Percentiles rank a stretch among this genome's conserved stretches.
Evolutionary conservation across 805 yeast genomes (phyloP).

Genomic region (Torulaspora microellipsoides): DNA sequence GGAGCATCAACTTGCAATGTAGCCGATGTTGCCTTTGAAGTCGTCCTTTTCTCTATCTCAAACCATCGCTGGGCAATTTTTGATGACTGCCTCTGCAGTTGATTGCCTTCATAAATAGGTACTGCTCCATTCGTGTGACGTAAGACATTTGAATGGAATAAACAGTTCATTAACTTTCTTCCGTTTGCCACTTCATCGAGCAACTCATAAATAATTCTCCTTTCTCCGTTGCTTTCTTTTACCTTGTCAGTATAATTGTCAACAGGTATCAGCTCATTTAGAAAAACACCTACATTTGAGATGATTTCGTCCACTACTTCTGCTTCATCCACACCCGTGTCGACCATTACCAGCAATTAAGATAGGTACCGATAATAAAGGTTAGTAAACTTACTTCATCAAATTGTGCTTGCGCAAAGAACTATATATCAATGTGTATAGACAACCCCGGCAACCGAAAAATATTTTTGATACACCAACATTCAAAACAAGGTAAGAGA

Average conservation of each 20-base stretch:
- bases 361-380: no score
- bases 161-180: constrained; percentile 24
- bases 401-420: no score
- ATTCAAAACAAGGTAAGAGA: no score
- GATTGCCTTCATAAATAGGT: constrained; percentile 3
- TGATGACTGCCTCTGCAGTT: constrained; percentile 6
- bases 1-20: constrained; percentile 24
- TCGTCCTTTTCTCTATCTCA: constrained; percentile 19
- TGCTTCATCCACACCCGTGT: not conserved
- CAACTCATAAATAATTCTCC: constrained; percentile 18
- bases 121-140: not conserved
- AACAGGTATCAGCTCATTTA: constrained; percentile 7
- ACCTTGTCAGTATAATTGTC: not conserved
- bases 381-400: no score
- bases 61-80: constrained; percentile 21
- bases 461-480: no score
- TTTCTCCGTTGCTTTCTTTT: not conserved
- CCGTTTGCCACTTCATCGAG: constrained; percentile 24
- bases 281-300: not conserved
- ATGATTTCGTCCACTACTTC: not conserved
- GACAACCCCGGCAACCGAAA: no score
- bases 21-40: constrained; percentile 11
- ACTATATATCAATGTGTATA: no score
- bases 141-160: constrained; percentile 11
- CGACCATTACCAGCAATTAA: no score